Conservation (phyloP, 139 green algal species). For the Chlorella sp. region DNA sequence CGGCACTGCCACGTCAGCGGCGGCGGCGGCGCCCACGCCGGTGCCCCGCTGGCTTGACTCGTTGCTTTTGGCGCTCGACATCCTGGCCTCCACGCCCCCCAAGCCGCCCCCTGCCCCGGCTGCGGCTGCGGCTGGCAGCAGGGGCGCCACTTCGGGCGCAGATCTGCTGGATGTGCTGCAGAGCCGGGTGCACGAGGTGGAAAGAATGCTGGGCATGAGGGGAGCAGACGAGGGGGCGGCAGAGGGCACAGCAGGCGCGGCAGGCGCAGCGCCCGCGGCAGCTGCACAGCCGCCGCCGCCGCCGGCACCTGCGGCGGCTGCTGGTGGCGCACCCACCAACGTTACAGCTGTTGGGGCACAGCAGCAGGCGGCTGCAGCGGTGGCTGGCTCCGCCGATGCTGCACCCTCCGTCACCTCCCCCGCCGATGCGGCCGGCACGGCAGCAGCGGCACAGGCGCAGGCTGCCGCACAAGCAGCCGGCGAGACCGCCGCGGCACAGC, state of each 20-base stretch:
- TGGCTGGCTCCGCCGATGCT: neutral
- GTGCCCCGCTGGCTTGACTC: constrained; percentile 87
- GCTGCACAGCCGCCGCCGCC: neutral
- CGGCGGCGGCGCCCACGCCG: neutral
- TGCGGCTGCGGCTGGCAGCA: neutral
- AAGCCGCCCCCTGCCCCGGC: constrained; percentile 20
- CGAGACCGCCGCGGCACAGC: neutral
- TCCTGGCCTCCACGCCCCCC: constrained; percentile 53
- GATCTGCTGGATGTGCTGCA: neutral
- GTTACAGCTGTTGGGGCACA: neutral
- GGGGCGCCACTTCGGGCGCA: neutral
- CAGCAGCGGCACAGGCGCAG: neutral
- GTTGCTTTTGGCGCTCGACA: constrained; percentile 81
- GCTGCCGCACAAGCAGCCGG: neutral
- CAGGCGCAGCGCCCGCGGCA: neutral
- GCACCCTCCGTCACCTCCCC: constrained; percentile 11
- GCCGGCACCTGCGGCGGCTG: neutral
- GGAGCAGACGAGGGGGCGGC: neutral
- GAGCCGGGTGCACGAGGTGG: neutral
- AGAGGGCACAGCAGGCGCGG: neutral
- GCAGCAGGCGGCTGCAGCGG: constrained; percentile 1
- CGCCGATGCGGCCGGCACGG: neutral
- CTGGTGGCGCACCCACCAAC: neutral
- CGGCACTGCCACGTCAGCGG: neutral
- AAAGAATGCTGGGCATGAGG: constrained; percentile 7